These are phyloP conservation scores for rapeseed (Brassica napus) DNA, from an alignment of 345 rosid species.

Conservation along the genomic window Da-Ae NC_063436.1:13212001-13212500, in stretches of 20 bases:
- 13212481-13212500: slow-evolving; percentile 32
- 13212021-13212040: no score
- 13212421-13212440: slow-evolving; percentile 34
- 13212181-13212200: no score
- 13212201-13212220: no score
- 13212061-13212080: no score
- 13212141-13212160: no score
- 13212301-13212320: not conserved
- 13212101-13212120: no score
- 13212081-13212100: no score
- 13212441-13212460: slow-evolving; percentile 17
- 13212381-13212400: not conserved
- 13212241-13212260: not conserved
- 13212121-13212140: no score
- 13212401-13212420: slow-evolving; percentile 11
- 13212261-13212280: not conserved
- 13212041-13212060: no score
- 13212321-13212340: slow-evolving; percentile 1
- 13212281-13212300: not conserved
- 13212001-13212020: no score
- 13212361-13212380: not conserved
- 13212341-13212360: slow-evolving; percentile 30
- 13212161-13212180: no score
- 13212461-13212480: slow-evolving; percentile 30
- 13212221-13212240: not conserved